Evolutionary conservation across 2,329 filamentous ascomycete genomes (phyloP), one percentile per base, ranked within the genome.

Genomic region (Trichoderma atroviride): DNA sequence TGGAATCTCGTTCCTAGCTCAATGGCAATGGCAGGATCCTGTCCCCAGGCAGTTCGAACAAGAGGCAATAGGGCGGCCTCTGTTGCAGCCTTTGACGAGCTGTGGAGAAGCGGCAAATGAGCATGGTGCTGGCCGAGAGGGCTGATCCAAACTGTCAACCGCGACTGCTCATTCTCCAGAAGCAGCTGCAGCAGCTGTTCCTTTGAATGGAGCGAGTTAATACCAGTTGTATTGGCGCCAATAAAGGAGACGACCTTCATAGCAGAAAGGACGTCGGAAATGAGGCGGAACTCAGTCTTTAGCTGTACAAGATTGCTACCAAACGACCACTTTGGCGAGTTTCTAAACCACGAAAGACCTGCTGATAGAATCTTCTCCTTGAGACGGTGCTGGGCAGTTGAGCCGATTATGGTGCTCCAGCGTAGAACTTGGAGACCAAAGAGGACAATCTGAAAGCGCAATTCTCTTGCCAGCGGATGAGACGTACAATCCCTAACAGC

Each of bases 261-360:
- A 16, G 89, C 87, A 13, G 81, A 78, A 60, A 90, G 83, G 43
- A 97, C 89, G 77, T 97, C 94, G 7, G 86, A 86, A 50, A 98
- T 86, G 22, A 97, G 83, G 73, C 91, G 91, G 40, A 93, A 88
- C 80, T 99, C 96, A 0, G 96, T 95, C 82, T 97, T 98, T 63
- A 98, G 84, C 78, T 99, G 96, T 19, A 99, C 82, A 60, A 92
- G 88, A 77, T 97, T 99, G 75, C 95, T 96, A 69, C 96, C 96
- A 79, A 96, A 98, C 0, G 96, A 97, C 95, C 96, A 99, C 73
- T 89, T 88, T 16, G 94, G 93, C 6, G 92, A 84, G 73, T 90
- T 88, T 50, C 86, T 88, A 80, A 99, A 99, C 96, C 96, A 99
- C 71, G 87, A 89, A 37, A 99, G 83, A 16, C 89, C 94, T 35